These are phyloP conservation scores for Labyrinthula sp. DNA, from an alignment of 352 stramenopile species.

Conservation along the genomic window DNA sequence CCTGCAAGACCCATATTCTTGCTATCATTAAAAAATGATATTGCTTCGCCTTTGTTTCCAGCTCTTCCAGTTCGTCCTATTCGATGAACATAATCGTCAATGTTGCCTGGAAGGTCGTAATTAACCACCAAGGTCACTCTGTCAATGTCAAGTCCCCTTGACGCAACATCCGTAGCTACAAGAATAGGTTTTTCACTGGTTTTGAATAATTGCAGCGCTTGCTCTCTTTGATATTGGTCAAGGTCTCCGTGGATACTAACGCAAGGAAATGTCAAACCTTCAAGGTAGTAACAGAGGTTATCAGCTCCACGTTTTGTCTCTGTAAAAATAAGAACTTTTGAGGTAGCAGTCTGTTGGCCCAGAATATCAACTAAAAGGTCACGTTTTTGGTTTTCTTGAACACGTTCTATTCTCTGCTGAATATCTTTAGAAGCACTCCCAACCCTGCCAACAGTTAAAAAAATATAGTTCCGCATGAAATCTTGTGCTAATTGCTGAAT, in stretches of 20 bases:
- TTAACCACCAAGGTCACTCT: slow-evolving; percentile 87
- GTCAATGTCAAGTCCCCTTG: slow-evolving; percentile 82
- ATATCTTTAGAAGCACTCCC: slow-evolving; percentile 90
- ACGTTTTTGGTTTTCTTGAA: slow-evolving; percentile 87
- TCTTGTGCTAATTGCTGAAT: slow-evolving; percentile 83
- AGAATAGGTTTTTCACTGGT: slow-evolving; percentile 70
- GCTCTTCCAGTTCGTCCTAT: slow-evolving; percentile 60
- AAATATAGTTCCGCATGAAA: slow-evolving; percentile 96
- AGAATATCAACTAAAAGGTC: slow-evolving; percentile 83
- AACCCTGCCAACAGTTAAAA: slow-evolving; percentile 91
- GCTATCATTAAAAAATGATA: too few relatives aligned
- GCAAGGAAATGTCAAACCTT: slow-evolving; percentile 59
- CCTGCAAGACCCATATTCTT: too few relatives aligned
- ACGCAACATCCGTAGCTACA: slow-evolving; percentile 87
- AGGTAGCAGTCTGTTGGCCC: slow-evolving; percentile 61
- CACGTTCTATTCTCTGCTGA: slow-evolving; percentile 85
- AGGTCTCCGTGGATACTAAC: slow-evolving; percentile 88
- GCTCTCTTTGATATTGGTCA: slow-evolving; percentile 35
- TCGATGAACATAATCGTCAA: slow-evolving; percentile 92
- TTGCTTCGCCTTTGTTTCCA: slow-evolving; percentile 11
- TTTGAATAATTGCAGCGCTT: slow-evolving; percentile 67
- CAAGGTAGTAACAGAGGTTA: slow-evolving; percentile 81
- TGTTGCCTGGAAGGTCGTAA: slow-evolving; percentile 74
- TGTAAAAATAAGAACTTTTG: slow-evolving; percentile 87
- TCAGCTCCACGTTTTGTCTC: slow-evolving; percentile 92